phyloP scores from a whole-genome alignment of 179 eudicot species.

The Corrigiola litoralis region DNA sequence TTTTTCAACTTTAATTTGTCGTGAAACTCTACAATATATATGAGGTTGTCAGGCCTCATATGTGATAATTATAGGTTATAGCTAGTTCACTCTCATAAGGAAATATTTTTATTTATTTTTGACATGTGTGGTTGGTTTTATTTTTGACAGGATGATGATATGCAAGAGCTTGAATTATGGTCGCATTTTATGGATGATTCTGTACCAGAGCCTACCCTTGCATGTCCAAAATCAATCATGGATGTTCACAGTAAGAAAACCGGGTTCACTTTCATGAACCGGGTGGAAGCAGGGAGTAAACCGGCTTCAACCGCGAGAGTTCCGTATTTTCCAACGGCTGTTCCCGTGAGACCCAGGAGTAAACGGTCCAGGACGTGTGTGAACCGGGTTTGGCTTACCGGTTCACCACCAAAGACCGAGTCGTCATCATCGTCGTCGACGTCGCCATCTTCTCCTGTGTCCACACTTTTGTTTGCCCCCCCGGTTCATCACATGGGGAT shows the following conservation, averaged over 20 bases:
- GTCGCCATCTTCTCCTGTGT: conserved; percentile 25
- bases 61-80: no score
- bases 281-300: conserved; percentile 31
- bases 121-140: no score
- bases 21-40: no score
- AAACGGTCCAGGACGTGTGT: conserved; percentile 41
- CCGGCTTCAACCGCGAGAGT: conserved; percentile 16
- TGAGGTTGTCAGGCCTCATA: no score
- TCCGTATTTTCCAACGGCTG: conserved; percentile 36
- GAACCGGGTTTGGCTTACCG: conserved; percentile 26
- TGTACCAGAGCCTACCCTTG: conserved; percentile 40
- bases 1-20: background rate
- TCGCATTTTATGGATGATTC: conserved; percentile 86
- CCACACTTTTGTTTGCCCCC: conserved; percentile 18
- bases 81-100: no score
- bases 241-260: conserved; percentile 8
- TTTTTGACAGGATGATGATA: conserved; percentile 60
- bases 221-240: conserved; percentile 38
- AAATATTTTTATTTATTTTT: no score
- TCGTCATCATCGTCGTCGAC: conserved; percentile 42
- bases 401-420: conserved; percentile 39
- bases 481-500: conserved; percentile 25
- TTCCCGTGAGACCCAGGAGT: conserved; percentile 57
- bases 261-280: conserved; percentile 24
- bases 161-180: conserved; percentile 78